phyloP scores from a whole-genome alignment of 2,329 filamentous ascomycete species.

The Alternaria angustiovoidea region DNA sequence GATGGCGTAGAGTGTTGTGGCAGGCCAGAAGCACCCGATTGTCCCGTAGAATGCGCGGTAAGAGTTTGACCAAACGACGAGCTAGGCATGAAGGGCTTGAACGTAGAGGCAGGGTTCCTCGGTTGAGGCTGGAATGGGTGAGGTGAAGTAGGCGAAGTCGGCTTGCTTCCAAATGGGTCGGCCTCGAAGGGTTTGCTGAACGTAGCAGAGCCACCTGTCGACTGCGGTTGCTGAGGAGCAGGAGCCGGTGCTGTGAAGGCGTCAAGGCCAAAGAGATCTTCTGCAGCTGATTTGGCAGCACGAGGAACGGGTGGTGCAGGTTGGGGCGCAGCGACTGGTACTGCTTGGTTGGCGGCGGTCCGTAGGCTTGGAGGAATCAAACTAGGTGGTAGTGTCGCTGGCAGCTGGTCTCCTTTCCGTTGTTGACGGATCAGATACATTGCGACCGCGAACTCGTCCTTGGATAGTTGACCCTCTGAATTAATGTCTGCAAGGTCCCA shows the following conservation, averaged over 20 bases:
- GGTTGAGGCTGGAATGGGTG: slow-evolving; percentile 57
- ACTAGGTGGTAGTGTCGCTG: slow-evolving; percentile 78
- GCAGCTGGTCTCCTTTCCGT: slow-evolving; percentile 73
- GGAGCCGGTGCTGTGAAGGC: slow-evolving; percentile 64
- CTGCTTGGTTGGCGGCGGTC: slow-evolving; percentile 57
- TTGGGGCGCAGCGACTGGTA: slow-evolving; percentile 54
- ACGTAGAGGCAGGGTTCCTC: slow-evolving; percentile 61
- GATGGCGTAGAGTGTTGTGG: slow-evolving; percentile 53
- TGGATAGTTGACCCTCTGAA: slow-evolving; percentile 82
- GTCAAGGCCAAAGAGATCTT: slow-evolving; percentile 94
- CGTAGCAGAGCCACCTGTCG: slow-evolving; percentile 74
- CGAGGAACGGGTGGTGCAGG: slow-evolving; percentile 51
- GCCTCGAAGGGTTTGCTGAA: slow-evolving; percentile 55
- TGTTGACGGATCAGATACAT: slow-evolving; percentile 97
- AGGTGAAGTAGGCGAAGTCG: slow-evolving; percentile 63
- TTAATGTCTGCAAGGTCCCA: slow-evolving; percentile 98
- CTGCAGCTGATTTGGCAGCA: slow-evolving; percentile 76
- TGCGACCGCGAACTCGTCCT: slow-evolving; percentile 94
- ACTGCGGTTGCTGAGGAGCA: slow-evolving; percentile 66
- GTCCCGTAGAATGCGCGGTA: slow-evolving; percentile 78
- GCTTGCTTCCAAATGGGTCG: slow-evolving; percentile 70
- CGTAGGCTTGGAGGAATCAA: slow-evolving; percentile 89
- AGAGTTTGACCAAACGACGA: slow-evolving; percentile 90
- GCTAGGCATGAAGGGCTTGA: slow-evolving; percentile 91
- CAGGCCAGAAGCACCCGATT: slow-evolving; percentile 57